Evolutionary conservation across 495 filamentous ascomycete genomes (phyloP), one percentile per base, ranked within the genome.

Genomic region (Daldinia bambusicola): DNA sequence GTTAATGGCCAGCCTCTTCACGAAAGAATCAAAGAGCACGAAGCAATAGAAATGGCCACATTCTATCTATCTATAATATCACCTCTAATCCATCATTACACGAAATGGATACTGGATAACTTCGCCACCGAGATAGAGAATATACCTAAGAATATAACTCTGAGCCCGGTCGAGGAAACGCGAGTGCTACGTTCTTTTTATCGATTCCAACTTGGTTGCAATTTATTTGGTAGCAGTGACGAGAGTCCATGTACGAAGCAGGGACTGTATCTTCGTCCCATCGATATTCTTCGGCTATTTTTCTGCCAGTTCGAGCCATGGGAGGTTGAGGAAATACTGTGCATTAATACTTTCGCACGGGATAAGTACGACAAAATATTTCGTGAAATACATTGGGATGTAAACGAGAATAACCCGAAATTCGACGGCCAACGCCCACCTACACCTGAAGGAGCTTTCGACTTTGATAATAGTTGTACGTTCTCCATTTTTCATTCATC

Each of bases 341-440:
- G 40, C 40, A 41, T 41, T n/a, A 41, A 41, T 41, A 41, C 40
- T 41, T 41, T 41, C 40, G 40, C 40, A n/a, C 40, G n/a, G 40
- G 40, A 41, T 41, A 41, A 16, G 40, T 41, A 41, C 16, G 40
- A 41, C 40, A 13, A 41, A 6, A 41, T 41, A 41, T 41, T 41
- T 41, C 14, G 14, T n/a, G n/a, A 41, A n/a, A 52, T 41, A n/a
- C n/a, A 13, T n/a, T 41, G 40, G 40, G 40, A 41, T 7, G 12
- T 41, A 4, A 41, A 41, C 7, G 4, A 41, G 6, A 41, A 3
- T n/a, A 41, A 6, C 14, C 40, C 40, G 6, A 41, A 41, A 41
- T 41, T 41, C 40, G 40, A 41, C 40, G 40, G 40, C 13, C 40
- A 41, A 16, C 14, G 40, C 40, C 40, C 40, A 6, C 40, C 14